phyloP scores from a whole-genome alignment of 1,284 basidiomycete genomes.

The Megacollybia platyphylla region DNA sequence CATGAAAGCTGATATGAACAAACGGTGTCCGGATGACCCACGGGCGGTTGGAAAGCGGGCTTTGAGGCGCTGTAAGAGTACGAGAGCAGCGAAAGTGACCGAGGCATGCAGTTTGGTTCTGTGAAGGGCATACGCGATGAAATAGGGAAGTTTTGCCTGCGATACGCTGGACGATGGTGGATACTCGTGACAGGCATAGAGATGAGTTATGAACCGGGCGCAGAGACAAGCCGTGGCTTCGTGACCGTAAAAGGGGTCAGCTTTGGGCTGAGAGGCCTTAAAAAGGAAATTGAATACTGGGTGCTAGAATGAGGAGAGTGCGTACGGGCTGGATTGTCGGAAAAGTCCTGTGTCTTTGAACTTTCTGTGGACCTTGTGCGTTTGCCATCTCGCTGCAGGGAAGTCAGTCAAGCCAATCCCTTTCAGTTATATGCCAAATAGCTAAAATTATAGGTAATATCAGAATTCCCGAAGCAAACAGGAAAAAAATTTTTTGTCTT shows the following conservation, averaged over 20 bases:
- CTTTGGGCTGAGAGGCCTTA: slow-evolving; percentile 10
- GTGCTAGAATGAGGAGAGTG: not conserved
- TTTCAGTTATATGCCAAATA: too few species aligned
- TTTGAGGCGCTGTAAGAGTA: slow-evolving; percentile 80
- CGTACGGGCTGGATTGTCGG: slow-evolving; percentile 7
- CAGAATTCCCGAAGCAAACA: too few species aligned
- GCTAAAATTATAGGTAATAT: too few species aligned
- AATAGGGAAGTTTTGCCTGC: slow-evolving; percentile 58
- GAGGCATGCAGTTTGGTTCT: slow-evolving; percentile 74
- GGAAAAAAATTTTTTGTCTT: too few species aligned
- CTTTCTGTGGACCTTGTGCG: too few species aligned
- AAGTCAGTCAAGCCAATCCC: too few species aligned
- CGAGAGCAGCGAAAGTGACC: slow-evolving; percentile 79
- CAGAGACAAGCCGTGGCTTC: slow-evolving; percentile 54
- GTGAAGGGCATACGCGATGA: slow-evolving; percentile 85
- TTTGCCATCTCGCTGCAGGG: too few species aligned
- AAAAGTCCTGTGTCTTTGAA: not conserved
- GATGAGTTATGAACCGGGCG: slow-evolving; percentile 67
- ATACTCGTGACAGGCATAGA: slow-evolving; percentile 64
- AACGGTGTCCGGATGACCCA: slow-evolving; percentile 81
- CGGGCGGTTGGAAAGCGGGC: slow-evolving; percentile 85
- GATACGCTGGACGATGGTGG: slow-evolving; percentile 38
- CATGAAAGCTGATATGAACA: slow-evolving; percentile 93
- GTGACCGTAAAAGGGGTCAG: slow-evolving; percentile 73
- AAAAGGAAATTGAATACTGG: not conserved